Evolutionary conservation across 2,329 filamentous ascomycete genomes (phyloP).

Genomic region (Ophiocordyceps robertsii): DNA sequence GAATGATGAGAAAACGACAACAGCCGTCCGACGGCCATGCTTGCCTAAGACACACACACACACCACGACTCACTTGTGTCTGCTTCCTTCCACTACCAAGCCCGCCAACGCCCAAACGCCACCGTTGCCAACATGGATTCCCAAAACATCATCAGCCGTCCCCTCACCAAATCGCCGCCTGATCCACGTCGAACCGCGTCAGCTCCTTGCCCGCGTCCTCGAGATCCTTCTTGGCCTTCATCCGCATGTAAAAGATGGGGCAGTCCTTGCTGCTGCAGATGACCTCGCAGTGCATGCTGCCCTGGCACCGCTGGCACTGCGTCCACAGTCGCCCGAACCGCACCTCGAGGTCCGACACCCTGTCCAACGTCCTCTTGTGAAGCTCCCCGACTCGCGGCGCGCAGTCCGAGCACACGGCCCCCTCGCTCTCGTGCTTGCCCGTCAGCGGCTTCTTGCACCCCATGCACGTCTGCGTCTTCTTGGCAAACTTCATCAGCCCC

Average conservation of each 20-base stretch:
- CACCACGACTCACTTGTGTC: no score
- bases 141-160: not conserved
- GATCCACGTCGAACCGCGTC: conserved; percentile 76
- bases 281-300: conserved; percentile 95
- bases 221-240: conserved; percentile 99
- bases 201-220: conserved; percentile 90
- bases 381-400: conserved; percentile 76
- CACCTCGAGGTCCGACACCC: conserved; percentile 84
- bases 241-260: conserved; percentile 99
- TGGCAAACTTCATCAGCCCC: conserved; percentile 95
- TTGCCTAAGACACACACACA: no score
- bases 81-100: no score
- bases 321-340: conserved; percentile 91
- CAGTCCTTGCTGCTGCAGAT: conserved; percentile 95
- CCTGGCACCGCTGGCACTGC: conserved; percentile 94
- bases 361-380: conserved; percentile 81
- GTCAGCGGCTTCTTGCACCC: conserved; percentile 94
- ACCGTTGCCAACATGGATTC: no score
- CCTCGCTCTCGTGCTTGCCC: conserved; percentile 63
- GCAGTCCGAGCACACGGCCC: conserved; percentile 82
- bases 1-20: no score
- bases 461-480: conserved; percentile 97
- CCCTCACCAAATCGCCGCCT: conserved; percentile 46
- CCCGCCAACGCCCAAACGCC: no score
- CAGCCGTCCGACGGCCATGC: no score